Conservation (phyloP, 331 rosid genomes). For the Phaseolus coccineus region DNA sequence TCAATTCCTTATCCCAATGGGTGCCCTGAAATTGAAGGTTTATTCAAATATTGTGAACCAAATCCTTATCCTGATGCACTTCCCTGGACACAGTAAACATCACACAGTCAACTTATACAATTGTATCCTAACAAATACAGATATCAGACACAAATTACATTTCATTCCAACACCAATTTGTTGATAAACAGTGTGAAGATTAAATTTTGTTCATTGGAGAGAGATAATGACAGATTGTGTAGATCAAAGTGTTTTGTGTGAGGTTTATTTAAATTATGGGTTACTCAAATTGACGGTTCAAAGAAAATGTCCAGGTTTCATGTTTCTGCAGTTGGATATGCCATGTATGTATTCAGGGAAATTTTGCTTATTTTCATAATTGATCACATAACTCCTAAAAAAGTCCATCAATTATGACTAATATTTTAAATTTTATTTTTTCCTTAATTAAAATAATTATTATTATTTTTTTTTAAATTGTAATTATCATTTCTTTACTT, state of each 20-base stretch:
- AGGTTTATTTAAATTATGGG: not conserved
- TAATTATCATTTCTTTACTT: no score
- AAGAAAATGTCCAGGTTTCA: not conserved
- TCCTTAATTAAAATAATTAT: no score
- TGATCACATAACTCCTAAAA: no score
- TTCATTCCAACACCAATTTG: conserved; percentile 7
- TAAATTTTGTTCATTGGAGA: conserved; percentile 31
- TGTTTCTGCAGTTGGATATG: no score
- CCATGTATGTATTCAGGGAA: no score
- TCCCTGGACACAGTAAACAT: conserved; percentile 61
- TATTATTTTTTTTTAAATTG: no score
- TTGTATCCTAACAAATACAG: conserved; percentile 44
- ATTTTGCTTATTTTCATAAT: no score
- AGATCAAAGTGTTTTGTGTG: conserved; percentile 33
- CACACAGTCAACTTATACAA: conserved; percentile 5
- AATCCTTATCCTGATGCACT: conserved; percentile 72
- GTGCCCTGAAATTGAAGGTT: conserved; percentile 81
- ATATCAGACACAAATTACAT: conserved; percentile 2
- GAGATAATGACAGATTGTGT: conserved; percentile 20
- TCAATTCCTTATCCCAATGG: conserved; percentile 88
- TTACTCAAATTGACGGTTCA: conserved; percentile 10
- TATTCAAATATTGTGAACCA: conserved; percentile 81
- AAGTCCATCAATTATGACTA: no score
- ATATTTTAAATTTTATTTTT: no score
- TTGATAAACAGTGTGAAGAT: conserved; percentile 24